Evolutionary conservation across 176 grass and related monocot species (phyloP).

Genomic region (Canna indica): DNA sequence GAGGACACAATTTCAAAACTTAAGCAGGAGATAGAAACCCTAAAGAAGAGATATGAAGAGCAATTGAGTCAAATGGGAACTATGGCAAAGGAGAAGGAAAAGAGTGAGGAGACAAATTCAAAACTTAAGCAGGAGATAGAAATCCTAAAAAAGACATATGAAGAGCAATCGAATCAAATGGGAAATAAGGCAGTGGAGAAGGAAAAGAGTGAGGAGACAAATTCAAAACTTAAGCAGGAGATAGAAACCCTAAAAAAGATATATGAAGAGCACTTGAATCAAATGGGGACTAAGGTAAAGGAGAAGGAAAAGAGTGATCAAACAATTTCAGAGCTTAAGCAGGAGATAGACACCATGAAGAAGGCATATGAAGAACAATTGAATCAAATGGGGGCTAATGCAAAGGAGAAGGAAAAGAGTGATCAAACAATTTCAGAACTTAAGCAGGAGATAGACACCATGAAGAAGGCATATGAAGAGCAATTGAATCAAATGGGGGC

Average conservation of each 20-base stretch:
- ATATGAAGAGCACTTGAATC: constrained; percentile 42
- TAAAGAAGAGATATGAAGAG: constrained; percentile 55
- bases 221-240: constrained; percentile 54
- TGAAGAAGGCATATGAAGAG: constrained; percentile 43
- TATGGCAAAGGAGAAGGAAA: constrained; percentile 57
- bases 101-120: constrained; percentile 42
- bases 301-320: constrained; percentile 60
- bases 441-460: too few relatives aligned
- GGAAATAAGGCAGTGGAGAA: constrained; percentile 36
- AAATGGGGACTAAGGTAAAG: constrained; percentile 28
- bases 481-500: constrained; percentile 34
- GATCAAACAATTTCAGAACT: too few relatives aligned
- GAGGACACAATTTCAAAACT: constrained; percentile 49
- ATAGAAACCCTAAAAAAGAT: constrained; percentile 62
- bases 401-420: constrained; percentile 11
- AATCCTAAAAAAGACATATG: constrained; percentile 55
- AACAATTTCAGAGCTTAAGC: not conserved
- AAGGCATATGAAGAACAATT: constrained; percentile 54
- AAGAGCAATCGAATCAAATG: constrained; percentile 49
- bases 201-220: constrained; percentile 49
- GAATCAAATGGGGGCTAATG: constrained; percentile 31
- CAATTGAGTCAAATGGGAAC: constrained; percentile 39
- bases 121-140: constrained; percentile 70
- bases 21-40: constrained; percentile 63
- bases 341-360: constrained; percentile 63